Percentiles rank a stretch among this genome's conserved stretches.
Conservation (phyloP, 768 basidiomycete species). For the Amanita polypyramis region DNA sequence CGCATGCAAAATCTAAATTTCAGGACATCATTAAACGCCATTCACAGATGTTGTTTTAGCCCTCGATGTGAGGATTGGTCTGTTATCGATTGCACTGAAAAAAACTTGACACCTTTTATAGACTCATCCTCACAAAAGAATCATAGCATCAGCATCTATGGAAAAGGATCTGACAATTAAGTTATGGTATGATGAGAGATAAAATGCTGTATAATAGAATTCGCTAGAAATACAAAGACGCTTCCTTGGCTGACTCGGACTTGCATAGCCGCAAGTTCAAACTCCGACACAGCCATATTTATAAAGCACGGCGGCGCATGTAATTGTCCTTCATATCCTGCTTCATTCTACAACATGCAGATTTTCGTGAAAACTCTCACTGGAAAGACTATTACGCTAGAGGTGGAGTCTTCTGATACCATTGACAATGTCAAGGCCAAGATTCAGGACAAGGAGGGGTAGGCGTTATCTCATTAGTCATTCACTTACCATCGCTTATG, state of each 20-base stretch:
- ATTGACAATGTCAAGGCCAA: constrained; percentile 8
- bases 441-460: constrained; percentile 9
- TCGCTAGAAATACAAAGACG: not conserved
- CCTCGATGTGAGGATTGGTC: constrained; percentile 45
- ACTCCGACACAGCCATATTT: constrained; percentile 25
- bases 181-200: constrained; percentile 56
- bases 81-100: constrained; percentile 3
- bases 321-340: constrained; percentile 4
- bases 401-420: constrained; percentile 8
- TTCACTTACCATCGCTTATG: not conserved
- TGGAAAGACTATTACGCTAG: constrained; percentile 5
- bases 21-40: constrained; percentile 7
- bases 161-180: constrained; percentile 82
- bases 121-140: constrained; percentile 65
- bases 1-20: not conserved
- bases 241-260: not conserved
- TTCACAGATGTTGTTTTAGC: constrained; percentile 57
- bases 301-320: constrained; percentile 16
- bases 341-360: constrained; percentile 11
- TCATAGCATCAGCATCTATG: constrained; percentile 84
- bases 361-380: constrained; percentile 9
- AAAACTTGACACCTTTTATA: constrained; percentile 19
- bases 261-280: constrained; percentile 17
- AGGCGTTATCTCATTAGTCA: not conserved
- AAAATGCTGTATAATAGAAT: not conserved